A percentile compares a stretch with the other conserved stretches of the same genome.
phyloP scores from a whole-genome alignment of 257 asterid species.

The Henckelia pumila region DNA sequence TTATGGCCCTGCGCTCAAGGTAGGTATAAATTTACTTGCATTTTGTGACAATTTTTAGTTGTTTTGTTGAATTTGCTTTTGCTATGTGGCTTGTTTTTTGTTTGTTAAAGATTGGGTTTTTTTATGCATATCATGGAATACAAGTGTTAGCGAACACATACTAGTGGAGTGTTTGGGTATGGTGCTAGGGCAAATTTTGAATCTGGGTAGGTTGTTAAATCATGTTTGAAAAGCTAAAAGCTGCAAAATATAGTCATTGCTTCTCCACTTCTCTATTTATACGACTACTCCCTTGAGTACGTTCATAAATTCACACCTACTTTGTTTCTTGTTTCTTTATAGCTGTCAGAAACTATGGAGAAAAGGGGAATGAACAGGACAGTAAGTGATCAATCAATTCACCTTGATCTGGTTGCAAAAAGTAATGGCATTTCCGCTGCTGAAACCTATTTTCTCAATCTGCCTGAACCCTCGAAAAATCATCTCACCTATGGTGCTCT shows the following conservation, averaged over 20 bases:
- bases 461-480: conserved; percentile 74
- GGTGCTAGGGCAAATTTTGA: neutral
- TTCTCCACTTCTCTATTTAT: neutral
- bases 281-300: neutral
- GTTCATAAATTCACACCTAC: conserved; percentile 5
- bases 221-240: too few species aligned
- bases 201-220: neutral
- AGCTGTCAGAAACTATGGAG: conserved; percentile 81
- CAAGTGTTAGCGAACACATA: neutral
- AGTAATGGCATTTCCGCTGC: conserved; percentile 63
- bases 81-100: too few species aligned
- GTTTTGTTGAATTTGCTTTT: too few species aligned
- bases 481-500: conserved; percentile 85
- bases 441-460: conserved; percentile 63
- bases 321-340: conserved; percentile 23
- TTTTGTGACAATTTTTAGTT: too few species aligned
- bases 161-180: neutral
- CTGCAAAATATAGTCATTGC: neutral
- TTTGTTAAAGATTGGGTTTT: conserved; percentile 6
- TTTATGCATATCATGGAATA: neutral
- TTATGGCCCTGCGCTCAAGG: conserved; percentile 81
- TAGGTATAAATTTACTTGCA: conserved; percentile 14
- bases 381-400: conserved; percentile 77
- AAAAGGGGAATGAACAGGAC: conserved; percentile 94
- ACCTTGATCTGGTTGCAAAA: conserved; percentile 83